phyloP scores from a whole-genome alignment of 2,329 filamentous ascomycete species.

The Dothideomycetes sp. region DNA sequence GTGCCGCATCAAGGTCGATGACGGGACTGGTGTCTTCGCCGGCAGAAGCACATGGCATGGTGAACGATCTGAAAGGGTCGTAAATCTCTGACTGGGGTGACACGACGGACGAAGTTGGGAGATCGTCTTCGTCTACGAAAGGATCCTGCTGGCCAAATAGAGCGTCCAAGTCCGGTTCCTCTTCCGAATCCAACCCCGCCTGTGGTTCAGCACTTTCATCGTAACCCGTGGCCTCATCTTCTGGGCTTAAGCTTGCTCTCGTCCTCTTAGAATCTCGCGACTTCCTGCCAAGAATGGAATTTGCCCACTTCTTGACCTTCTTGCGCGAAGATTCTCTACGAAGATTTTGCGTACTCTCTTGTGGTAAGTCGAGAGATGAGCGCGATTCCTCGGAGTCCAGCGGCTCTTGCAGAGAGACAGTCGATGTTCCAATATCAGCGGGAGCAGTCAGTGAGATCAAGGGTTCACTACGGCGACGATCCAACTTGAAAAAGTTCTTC shows the following conservation, averaged over 20 bases:
- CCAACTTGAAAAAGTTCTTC: slow-evolving; percentile 56
- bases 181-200: not conserved
- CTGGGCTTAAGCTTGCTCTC: not conserved
- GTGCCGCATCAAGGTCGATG: slow-evolving; percentile 87
- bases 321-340: slow-evolving; percentile 37
- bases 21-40: slow-evolving; percentile 67
- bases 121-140: slow-evolving; percentile 12
- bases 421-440: slow-evolving; percentile 22
- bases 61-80: slow-evolving; percentile 6
- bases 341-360: not conserved
- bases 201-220: slow-evolving; percentile 1
- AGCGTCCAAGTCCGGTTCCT: slow-evolving; percentile 16
- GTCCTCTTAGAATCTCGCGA: slow-evolving; percentile 14
- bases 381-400: slow-evolving; percentile 13
- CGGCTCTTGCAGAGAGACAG: slow-evolving; percentile 25
- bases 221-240: slow-evolving; percentile 3
- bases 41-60: slow-evolving; percentile 44
- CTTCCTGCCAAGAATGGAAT: slow-evolving; percentile 26
- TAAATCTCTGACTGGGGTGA: slow-evolving; percentile 27
- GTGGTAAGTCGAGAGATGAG: slow-evolving; percentile 9
- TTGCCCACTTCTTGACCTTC: slow-evolving; percentile 63
- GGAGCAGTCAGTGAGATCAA: slow-evolving; percentile 21
- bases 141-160: slow-evolving; percentile 14
- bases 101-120: not conserved
- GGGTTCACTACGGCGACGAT: slow-evolving; percentile 38